These are phyloP conservation scores for Paraphaeosphaeria sporulosa DNA, from an alignment of 2,329 filamentous ascomycete species.

Conservation along the genomic window DNA sequence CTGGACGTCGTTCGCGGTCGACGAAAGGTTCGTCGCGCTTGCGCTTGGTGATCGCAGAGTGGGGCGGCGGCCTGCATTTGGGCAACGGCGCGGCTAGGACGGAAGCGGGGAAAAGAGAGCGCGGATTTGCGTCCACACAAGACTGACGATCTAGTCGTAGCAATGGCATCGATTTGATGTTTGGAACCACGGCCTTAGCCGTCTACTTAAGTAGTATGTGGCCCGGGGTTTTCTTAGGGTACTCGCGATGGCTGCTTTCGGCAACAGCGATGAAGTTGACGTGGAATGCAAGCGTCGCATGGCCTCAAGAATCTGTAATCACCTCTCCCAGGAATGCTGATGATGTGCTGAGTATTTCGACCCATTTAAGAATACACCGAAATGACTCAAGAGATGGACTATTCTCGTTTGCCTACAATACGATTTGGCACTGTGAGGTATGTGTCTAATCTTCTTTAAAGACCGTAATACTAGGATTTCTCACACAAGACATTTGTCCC, in stretches of 20 bases:
- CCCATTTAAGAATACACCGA: no score
- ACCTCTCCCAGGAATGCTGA: no score
- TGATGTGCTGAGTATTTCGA: no score
- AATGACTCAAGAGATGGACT: no score
- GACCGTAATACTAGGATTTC: no score
- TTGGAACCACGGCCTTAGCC: not conserved
- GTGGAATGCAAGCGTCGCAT: not conserved
- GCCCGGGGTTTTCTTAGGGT: not conserved
- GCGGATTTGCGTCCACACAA: not conserved
- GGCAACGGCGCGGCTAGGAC: not conserved
- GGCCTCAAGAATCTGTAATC: not conserved
- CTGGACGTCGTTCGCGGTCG: constrained; percentile 1
- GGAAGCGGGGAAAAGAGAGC: constrained; percentile 4
- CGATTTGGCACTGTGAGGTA: no score
- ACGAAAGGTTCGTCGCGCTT: constrained; percentile 3
- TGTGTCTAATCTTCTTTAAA: no score
- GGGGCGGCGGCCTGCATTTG: constrained; percentile 6
- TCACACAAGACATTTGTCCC: no score
- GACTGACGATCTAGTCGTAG: not conserved
- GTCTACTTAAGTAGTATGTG: not conserved
- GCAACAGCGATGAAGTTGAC: not conserved
- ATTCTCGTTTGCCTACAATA: no score
- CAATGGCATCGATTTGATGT: not conserved
- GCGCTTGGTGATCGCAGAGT: constrained; percentile 1
- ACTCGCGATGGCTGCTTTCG: not conserved